Percentiles rank a stretch among this genome's conserved stretches.
These are phyloP conservation scores for Malus hybrid DNA, from an alignment of 331 rosid genomes.

Conservation along the genomic window DNA sequence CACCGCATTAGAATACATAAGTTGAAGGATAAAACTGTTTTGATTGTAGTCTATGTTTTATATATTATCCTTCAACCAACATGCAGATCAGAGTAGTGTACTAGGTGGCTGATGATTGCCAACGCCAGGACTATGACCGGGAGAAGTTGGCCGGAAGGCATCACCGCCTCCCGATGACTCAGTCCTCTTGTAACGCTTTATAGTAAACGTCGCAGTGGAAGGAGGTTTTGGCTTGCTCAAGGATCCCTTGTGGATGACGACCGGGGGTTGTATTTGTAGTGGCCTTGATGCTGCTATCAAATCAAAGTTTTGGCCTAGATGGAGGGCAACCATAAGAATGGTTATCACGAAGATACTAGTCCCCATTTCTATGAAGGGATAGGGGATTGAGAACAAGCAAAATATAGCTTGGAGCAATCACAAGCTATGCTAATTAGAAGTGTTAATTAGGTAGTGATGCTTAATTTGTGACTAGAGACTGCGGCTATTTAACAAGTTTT, in stretches of 20 bases:
- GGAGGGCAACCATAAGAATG: constrained; percentile 18
- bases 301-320: constrained; percentile 21
- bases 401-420: background rate
- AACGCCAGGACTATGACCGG: constrained; percentile 77
- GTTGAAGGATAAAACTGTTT: background rate
- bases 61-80: constrained; percentile 1
- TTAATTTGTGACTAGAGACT: background rate
- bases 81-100: background rate
- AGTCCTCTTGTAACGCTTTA: constrained; percentile 27
- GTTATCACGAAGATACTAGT: background rate
- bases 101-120: constrained; percentile 44
- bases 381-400: background rate
- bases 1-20: background rate
- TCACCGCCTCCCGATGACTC: constrained; percentile 15
- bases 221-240: constrained; percentile 30
- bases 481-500: constrained; percentile 48
- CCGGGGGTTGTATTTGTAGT: constrained; percentile 23
- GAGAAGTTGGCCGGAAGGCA: constrained; percentile 68
- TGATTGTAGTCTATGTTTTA: background rate
- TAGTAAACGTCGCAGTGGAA: constrained; percentile 22
- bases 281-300: constrained; percentile 39
- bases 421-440: background rate
- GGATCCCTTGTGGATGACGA: constrained; percentile 6
- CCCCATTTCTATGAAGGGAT: background rate
- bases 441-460: background rate